phyloP scores from a whole-genome alignment of 2,329 filamentous ascomycete genomes.

The Basipetospora chlamydospora region DNA sequence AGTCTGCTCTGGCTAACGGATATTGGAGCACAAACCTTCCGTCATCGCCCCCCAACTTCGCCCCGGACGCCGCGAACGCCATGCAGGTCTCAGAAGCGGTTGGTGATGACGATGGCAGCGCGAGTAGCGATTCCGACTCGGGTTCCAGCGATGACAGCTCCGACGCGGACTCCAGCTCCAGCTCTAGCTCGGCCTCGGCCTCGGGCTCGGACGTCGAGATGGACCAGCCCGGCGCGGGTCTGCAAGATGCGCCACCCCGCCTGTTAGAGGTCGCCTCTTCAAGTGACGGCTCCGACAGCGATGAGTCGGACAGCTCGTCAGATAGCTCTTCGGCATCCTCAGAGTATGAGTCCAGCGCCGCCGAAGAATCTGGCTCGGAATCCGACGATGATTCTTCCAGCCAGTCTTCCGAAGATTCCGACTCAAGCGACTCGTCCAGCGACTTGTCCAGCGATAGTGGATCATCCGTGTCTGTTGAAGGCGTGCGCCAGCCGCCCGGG shows the following conservation, averaged over 20 bases:
- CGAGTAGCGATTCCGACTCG: neutral
- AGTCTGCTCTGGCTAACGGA: no score
- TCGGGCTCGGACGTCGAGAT: constrained; percentile 20
- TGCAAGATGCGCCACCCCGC: no score
- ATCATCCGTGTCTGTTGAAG: neutral
- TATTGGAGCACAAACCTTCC: no score
- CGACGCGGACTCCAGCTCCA: constrained; percentile 17
- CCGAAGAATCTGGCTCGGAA: neutral
- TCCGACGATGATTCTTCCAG: neutral
- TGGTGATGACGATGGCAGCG: no score
- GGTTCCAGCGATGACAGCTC: no score
- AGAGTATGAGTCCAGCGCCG: neutral
- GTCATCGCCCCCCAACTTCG: no score
- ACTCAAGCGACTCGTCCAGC: constrained; percentile 2
- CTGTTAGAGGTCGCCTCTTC: no score
- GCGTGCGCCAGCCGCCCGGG: neutral
- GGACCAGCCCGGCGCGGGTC: no score
- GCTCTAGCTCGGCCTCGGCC: constrained; percentile 19
- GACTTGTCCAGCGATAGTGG: neutral
- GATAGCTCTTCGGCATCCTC: constrained; percentile 7
- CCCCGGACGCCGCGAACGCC: no score
- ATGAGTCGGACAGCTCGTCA: constrained; percentile 9
- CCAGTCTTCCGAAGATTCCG: constrained; percentile 1
- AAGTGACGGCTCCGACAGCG: constrained; percentile 2
- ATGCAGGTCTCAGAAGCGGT: no score